A percentile compares a stretch with the other conserved stretches of the same genome.
Conservation (phyloP, 73 alveolate species). For the Paramecium bursaria region DNA sequence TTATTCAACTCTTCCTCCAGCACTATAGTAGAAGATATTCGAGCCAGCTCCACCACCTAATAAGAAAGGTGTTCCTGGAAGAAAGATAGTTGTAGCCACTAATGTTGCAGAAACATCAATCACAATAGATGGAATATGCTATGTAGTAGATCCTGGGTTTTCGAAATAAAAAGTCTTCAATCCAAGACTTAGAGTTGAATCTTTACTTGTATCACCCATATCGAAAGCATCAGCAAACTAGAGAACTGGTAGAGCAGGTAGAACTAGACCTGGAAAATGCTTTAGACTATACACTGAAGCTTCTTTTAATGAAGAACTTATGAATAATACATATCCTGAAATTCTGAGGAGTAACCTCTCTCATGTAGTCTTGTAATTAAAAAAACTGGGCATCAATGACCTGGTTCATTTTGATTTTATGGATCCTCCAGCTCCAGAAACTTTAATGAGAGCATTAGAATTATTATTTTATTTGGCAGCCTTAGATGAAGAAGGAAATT, state of each 20-base stretch:
- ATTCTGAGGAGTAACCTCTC: slow-evolving; percentile 96
- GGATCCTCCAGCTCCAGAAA: slow-evolving; percentile 99
- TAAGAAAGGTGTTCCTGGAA: slow-evolving; percentile 84
- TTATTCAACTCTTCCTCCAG: slow-evolving; percentile 98
- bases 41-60: slow-evolving; percentile 97
- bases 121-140: slow-evolving; percentile 99
- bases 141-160: slow-evolving; percentile 99
- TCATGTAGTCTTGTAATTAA: slow-evolving; percentile 90
- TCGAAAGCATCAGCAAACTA: slow-evolving; percentile 98
- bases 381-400: slow-evolving; percentile 93
- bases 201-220: slow-evolving; percentile 96
- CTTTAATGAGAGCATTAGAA: slow-evolving; percentile 99
- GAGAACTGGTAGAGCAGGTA: slow-evolving; percentile 99
- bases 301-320: slow-evolving; percentile 89
- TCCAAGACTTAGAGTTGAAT: slow-evolving; percentile 99
- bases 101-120: slow-evolving; percentile 99
- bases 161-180: slow-evolving; percentile 98
- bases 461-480: slow-evolving; percentile 97
- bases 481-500: slow-evolving; percentile 97
- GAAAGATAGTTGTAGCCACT: slow-evolving; percentile 98
- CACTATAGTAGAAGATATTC: slow-evolving; percentile 94
- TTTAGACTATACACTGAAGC: slow-evolving; percentile 97
- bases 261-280: slow-evolving; percentile 99
- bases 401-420: slow-evolving; percentile 98
- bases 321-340: slow-evolving; percentile 98